phyloP scores from a whole-genome alignment of 768 basidiomycete species.

The Paxillus rubicundulus region DNA sequence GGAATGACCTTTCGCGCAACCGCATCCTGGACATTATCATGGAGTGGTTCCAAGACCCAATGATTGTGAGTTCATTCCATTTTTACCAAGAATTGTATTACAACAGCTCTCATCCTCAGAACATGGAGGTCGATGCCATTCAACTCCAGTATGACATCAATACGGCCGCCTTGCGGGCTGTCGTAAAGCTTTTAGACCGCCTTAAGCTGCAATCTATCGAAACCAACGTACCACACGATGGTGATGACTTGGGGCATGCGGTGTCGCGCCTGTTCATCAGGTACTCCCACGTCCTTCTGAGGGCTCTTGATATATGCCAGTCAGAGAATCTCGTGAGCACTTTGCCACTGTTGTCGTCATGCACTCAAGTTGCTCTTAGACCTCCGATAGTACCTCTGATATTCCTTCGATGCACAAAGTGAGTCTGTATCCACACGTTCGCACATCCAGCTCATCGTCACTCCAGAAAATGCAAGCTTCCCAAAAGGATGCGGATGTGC shows the following conservation, averaged over 20 bases:
- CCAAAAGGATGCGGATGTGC: constrained; percentile 58
- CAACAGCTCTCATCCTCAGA: constrained; percentile 23
- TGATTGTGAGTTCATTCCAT: constrained; percentile 40
- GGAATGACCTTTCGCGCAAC: constrained; percentile 65
- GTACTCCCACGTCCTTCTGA: constrained; percentile 65
- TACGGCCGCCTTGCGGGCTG: constrained; percentile 66
- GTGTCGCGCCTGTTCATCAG: constrained; percentile 78
- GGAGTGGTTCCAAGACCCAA: constrained; percentile 69
- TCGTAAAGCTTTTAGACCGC: constrained; percentile 72
- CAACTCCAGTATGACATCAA: constrained; percentile 65
- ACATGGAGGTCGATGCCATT: constrained; percentile 36
- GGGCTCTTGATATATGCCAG: constrained; percentile 54
- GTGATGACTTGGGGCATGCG: constrained; percentile 65
- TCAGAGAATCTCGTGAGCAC: constrained; percentile 43
- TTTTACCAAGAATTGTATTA: background rate
- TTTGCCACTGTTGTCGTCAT: background rate
- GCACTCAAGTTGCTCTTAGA: constrained; percentile 30
- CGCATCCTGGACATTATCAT: constrained; percentile 72
- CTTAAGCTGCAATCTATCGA: constrained; percentile 63
- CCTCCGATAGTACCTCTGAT: constrained; percentile 50
- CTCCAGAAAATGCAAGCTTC: constrained; percentile 43
- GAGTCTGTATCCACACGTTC: constrained; percentile 1
- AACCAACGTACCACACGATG: constrained; percentile 45
- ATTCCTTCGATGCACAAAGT: constrained; percentile 48
- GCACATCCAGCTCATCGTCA: constrained; percentile 6